Conservation (phyloP, 2,329 filamentous ascomycete species). For the Stagonosporopsis vannaccii region DNA sequence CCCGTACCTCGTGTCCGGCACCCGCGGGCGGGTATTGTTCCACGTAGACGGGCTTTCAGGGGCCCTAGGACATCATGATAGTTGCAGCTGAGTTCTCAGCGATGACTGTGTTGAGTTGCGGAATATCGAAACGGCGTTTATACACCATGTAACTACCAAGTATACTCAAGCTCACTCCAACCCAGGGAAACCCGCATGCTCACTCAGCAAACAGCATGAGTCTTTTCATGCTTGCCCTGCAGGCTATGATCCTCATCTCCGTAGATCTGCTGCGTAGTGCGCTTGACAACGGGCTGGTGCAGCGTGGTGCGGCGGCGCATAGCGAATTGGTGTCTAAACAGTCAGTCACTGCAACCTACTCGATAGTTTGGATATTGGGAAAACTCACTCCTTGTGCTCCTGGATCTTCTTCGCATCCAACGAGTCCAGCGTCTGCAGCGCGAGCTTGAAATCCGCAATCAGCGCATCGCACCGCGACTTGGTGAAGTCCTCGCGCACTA, state of each 20-base stretch:
- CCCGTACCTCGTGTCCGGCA: too few species aligned
- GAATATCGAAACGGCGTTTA: too few species aligned
- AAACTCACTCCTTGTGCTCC: conserved; percentile 68
- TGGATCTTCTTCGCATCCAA: conserved; percentile 77
- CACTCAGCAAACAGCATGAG: conserved; percentile 78
- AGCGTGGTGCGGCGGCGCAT: conserved; percentile 40
- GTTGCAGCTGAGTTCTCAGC: too few species aligned
- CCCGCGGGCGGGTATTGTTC: too few species aligned
- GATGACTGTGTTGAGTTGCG: too few species aligned
- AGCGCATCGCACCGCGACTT: conserved; percentile 81
- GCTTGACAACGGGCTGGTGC: conserved; percentile 39
- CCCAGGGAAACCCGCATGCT: too few species aligned
- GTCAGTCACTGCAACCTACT: background rate
- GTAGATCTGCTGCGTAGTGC: conserved; percentile 55
- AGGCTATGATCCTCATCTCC: conserved; percentile 88
- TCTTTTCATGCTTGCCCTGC: conserved; percentile 90
- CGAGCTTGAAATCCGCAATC: conserved; percentile 79
- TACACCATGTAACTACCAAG: too few species aligned
- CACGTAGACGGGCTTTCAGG: too few species aligned
- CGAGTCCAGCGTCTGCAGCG: conserved; percentile 71
- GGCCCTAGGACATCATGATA: too few species aligned
- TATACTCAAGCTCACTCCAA: too few species aligned
- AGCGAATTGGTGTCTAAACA: conserved; percentile 18
- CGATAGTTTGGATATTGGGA: background rate
- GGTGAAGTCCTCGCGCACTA: conserved; percentile 91